phyloP scores from a whole-genome alignment of 306 rosid species.

The Carpinus viminea region DNA sequence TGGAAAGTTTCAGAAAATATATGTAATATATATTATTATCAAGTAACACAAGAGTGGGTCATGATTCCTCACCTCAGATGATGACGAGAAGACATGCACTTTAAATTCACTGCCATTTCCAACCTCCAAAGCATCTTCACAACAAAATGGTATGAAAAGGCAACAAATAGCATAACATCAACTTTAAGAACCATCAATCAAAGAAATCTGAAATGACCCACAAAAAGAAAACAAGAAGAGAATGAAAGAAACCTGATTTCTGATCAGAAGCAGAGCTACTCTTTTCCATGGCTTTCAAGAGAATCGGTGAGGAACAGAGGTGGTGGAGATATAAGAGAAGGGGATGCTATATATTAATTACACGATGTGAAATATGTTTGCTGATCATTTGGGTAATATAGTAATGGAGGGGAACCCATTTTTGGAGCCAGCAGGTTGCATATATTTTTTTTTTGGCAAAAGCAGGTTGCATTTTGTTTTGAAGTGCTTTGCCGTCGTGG shows the following conservation, averaged over 20 bases:
- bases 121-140: slow-evolving; percentile 41
- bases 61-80: slow-evolving; percentile 68
- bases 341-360: neutral
- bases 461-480: neutral
- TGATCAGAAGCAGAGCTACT: slow-evolving; percentile 15
- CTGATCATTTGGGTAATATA: neutral
- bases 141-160: slow-evolving; percentile 1
- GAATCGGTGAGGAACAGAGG: neutral
- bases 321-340: neutral
- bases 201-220: slow-evolving; percentile 22
- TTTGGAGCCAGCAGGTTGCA: neutral
- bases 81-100: slow-evolving; percentile 72
- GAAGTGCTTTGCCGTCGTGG: neutral
- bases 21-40: neutral
- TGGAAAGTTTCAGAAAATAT: neutral
- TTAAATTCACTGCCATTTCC: slow-evolving; percentile 52
- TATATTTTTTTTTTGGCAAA: no score
- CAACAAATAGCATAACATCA: slow-evolving; percentile 4
- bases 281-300: slow-evolving; percentile 30
- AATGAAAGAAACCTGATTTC: slow-evolving; percentile 5
- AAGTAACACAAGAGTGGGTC: slow-evolving; percentile 4
- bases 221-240: slow-evolving; percentile 17
- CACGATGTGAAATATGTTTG: neutral
- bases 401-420: neutral
- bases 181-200: slow-evolving; percentile 6